These are phyloP conservation scores for Tylopilus sp. DNA, from an alignment of 768 basidiomycete genomes.

Conservation along the genomic window DNA sequence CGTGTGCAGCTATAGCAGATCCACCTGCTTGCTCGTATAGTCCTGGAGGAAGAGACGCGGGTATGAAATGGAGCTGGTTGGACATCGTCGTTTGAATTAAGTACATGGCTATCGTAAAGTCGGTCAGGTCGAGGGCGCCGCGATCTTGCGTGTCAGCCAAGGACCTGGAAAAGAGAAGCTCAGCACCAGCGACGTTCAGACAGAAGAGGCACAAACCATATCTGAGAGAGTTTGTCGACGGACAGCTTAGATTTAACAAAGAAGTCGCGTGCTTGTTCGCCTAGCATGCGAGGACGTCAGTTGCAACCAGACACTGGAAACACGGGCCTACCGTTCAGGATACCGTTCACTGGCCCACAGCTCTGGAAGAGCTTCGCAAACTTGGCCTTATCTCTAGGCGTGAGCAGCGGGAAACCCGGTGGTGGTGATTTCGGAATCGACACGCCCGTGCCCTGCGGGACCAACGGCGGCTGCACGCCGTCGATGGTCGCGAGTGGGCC, in stretches of 20 bases:
- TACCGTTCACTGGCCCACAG: conserved; percentile 67
- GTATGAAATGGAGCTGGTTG: conserved; percentile 66
- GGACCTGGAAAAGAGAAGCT: conserved; percentile 51
- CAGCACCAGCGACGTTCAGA: not conserved
- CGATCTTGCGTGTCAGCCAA: conserved; percentile 94
- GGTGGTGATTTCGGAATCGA: conserved; percentile 64
- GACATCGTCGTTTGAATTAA: conserved; percentile 94
- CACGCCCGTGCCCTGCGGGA: conserved; percentile 53
- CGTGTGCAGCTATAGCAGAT: conserved; percentile 41
- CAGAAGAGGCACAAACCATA: conserved; percentile 61
- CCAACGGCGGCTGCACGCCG: conserved; percentile 50
- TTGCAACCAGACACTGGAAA: not conserved
- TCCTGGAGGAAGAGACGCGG: conserved; percentile 72
- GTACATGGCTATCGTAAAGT: conserved; percentile 96
- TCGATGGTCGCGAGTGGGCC: conserved; percentile 83
- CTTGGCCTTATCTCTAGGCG: conserved; percentile 78
- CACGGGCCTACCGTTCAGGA: conserved; percentile 64
- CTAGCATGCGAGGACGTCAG: conserved; percentile 29
- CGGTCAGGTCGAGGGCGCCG: conserved; percentile 81
- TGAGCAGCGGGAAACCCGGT: conserved; percentile 59
- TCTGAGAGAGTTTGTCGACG: conserved; percentile 83
- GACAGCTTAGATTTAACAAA: conserved; percentile 90
- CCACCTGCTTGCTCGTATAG: conserved; percentile 81
- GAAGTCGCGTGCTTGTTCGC: conserved; percentile 84
- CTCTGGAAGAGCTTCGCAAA: conserved; percentile 77